Percentiles rank a stretch among this genome's conserved stretches.
Conservation (phyloP, 495 filamentous ascomycete species). For the Penicillium ochrochloron region DNA sequence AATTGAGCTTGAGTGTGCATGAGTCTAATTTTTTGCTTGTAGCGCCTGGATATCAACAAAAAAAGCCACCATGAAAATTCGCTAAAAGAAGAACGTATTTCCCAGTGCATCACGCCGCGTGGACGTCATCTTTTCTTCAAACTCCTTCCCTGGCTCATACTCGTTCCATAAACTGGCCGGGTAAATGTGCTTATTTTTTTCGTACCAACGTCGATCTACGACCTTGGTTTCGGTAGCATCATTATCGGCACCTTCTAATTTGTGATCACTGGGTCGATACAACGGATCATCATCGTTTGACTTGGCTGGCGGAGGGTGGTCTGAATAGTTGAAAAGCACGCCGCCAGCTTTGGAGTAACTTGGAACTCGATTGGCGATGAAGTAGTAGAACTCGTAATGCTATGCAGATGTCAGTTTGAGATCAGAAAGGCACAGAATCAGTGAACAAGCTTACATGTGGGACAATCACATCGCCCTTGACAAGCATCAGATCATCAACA, state of each 20-base stretch:
- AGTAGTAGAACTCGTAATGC: conserved; percentile 98
- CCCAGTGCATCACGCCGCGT: conserved; percentile 78
- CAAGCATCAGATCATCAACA: conserved; percentile 96
- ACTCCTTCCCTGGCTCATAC: conserved; percentile 88
- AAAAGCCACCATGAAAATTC: conserved; percentile 8
- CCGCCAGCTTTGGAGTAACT: conserved; percentile 58
- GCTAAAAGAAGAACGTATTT: conserved; percentile 90
- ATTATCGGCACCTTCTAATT: conserved; percentile 77
- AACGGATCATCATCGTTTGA: conserved; percentile 51
- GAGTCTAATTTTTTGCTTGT: conserved; percentile 20
- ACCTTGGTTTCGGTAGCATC: conserved; percentile 90
- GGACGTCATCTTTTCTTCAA: conserved; percentile 69
- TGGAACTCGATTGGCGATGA: conserved; percentile 87
- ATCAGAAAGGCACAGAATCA: no score
- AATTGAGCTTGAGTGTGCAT: conserved; percentile 23
- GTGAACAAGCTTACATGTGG: conserved; percentile 73
- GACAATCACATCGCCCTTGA: conserved; percentile 89
- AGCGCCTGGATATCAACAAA: conserved; percentile 19
- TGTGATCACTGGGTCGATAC: conserved; percentile 47
- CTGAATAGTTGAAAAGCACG: conserved; percentile 77
- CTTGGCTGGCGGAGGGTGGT: conserved; percentile 50
- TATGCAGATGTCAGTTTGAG: conserved; percentile 43
- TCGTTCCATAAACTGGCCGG: conserved; percentile 95
- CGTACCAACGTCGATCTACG: conserved; percentile 95
- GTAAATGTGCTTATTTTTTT: conserved; percentile 96